phyloP scores from a whole-genome alignment of 2,329 filamentous ascomycete species.

The Microcyclospora tardicrescens region DNA sequence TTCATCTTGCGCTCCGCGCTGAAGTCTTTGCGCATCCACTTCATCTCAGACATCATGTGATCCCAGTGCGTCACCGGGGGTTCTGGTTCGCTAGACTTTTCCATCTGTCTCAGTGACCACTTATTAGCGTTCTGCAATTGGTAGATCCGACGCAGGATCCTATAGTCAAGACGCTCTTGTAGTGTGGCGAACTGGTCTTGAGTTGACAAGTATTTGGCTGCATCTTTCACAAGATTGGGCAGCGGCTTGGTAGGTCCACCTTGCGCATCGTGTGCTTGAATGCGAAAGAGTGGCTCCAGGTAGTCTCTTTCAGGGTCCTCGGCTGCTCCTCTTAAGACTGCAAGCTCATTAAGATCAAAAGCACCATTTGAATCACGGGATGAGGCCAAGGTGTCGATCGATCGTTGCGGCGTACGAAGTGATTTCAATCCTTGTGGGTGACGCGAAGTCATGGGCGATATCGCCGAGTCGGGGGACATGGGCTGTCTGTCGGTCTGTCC shows the following conservation, averaged over 20 bases:
- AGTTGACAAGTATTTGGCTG: constrained; percentile 82
- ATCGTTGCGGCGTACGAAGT: constrained; percentile 2
- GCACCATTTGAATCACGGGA: constrained; percentile 1
- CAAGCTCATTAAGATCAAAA: constrained; percentile 14
- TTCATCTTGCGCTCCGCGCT: constrained; percentile 93
- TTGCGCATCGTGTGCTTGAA: constrained; percentile 43
- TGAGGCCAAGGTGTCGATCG: constrained; percentile 1
- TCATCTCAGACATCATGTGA: constrained; percentile 76
- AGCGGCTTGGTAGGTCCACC: constrained; percentile 38
- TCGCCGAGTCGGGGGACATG: constrained; percentile 1
- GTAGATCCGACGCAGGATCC: constrained; percentile 75
- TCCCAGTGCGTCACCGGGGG: constrained; percentile 73
- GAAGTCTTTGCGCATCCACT: constrained; percentile 97
- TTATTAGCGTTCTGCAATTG: constrained; percentile 80
- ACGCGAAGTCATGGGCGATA: constrained; percentile 2
- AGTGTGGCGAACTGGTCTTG: constrained; percentile 71
- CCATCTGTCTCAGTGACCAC: constrained; percentile 84
- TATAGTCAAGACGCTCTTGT: constrained; percentile 75
- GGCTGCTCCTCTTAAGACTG: constrained; percentile 33
- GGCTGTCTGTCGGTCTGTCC: background rate
- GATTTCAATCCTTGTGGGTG: background rate
- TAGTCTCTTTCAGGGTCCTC: constrained; percentile 43
- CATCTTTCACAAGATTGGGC: constrained; percentile 64
- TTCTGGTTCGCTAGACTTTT: constrained; percentile 68
- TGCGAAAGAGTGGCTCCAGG: constrained; percentile 47